These are phyloP conservation scores for Eucalyptus viminalis DNA, from an alignment of 345 rosid genomes.

Conservation along the genomic window DNA sequence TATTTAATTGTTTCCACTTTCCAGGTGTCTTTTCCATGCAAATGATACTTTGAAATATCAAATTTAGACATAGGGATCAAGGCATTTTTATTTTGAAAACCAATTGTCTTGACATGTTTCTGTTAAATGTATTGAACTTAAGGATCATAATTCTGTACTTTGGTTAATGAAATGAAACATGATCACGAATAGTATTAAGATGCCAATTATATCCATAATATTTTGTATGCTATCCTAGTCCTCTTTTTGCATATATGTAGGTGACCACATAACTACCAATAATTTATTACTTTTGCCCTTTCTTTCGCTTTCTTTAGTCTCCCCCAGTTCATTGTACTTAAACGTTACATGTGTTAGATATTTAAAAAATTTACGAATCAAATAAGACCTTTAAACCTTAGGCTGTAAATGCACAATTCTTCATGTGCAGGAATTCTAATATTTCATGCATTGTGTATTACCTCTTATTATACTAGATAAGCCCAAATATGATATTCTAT, in stretches of 20 bases:
- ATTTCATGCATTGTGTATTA: neutral
- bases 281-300: neutral
- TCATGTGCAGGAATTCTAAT: neutral
- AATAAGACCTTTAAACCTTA: neutral
- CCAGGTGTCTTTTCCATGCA: neutral
- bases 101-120: neutral
- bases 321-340: neutral
- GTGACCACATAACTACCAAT: neutral
- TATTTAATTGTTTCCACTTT: neutral
- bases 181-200: neutral
- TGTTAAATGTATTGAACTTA: neutral
- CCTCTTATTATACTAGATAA: neutral
- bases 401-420: neutral
- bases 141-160: neutral
- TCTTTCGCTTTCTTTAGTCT: neutral
- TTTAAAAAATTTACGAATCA: neutral
- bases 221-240: neutral
- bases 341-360: neutral
- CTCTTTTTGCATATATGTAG: neutral
- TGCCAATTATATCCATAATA: neutral
- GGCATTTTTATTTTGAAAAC: neutral
- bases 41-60: neutral
- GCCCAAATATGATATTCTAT: neutral
- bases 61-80: neutral
- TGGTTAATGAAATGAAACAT: neutral